Conservation (phyloP, 2,329 filamentous ascomycete genomes). For the Clarireedia hainanense region DNA sequence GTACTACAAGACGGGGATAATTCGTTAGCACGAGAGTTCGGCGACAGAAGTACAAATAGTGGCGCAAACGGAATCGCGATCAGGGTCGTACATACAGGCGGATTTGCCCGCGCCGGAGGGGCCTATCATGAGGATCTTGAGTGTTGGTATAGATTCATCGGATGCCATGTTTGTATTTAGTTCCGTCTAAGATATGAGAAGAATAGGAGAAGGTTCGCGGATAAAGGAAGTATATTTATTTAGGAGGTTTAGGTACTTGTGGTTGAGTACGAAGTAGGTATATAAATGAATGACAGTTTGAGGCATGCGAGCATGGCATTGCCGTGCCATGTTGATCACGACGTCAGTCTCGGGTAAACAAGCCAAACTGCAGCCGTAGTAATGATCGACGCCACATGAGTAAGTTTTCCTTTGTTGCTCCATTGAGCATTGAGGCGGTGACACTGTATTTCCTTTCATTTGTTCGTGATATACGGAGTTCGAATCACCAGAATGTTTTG, state of each 20-base stretch:
- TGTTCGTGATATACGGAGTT: too few relatives aligned
- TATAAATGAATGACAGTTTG: not conserved
- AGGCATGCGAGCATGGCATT: not conserved
- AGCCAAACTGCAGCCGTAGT: not conserved
- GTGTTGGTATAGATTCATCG: slow-evolving; percentile 39
- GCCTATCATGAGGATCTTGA: slow-evolving; percentile 49
- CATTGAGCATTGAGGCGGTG: too few relatives aligned
- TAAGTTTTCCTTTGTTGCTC: too few relatives aligned
- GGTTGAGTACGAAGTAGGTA: not conserved
- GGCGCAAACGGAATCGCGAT: not conserved
- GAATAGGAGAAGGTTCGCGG: not conserved
- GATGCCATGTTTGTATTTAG: slow-evolving; percentile 32
- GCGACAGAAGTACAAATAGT: not conserved
- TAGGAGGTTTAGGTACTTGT: not conserved
- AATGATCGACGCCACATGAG: too few relatives aligned
- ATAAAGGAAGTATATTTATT: not conserved
- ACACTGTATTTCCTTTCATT: too few relatives aligned
- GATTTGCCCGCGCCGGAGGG: slow-evolving; percentile 49
- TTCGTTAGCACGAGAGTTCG: slow-evolving; percentile 1
- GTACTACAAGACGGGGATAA: slow-evolving; percentile 31
- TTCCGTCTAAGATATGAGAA: not conserved
- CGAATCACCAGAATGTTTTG: too few relatives aligned
- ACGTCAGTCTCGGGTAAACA: not conserved
- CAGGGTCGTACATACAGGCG: slow-evolving; percentile 29
- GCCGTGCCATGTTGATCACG: not conserved